A percentile compares a stretch with the other conserved stretches of the same genome.
Evolutionary conservation across 2,329 filamentous ascomycete genomes (phyloP).

Genomic region (Calonectria hawksworthii): DNA sequence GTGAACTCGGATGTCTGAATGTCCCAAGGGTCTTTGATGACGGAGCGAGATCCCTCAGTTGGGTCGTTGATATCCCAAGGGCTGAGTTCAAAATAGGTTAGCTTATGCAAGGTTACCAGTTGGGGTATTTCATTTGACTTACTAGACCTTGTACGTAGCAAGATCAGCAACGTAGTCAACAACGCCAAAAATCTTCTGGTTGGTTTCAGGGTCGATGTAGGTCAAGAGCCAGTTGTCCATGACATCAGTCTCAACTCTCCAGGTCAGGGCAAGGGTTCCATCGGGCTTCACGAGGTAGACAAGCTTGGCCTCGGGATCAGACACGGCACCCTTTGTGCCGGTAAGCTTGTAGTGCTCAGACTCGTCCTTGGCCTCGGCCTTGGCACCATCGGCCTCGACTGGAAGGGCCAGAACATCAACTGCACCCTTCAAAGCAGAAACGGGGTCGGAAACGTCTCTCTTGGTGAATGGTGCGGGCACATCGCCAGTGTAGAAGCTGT

Average conservation of each 20-base stretch:
- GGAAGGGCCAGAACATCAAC: conserved; percentile 51
- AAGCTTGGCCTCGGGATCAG: conserved; percentile 68
- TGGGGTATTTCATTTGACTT: not conserved
- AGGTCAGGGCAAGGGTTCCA: conserved; percentile 63
- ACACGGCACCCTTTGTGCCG: conserved; percentile 62
- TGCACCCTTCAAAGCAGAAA: conserved; percentile 59
- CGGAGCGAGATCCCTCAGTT: conserved; percentile 58
- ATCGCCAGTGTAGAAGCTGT: conserved; percentile 60
- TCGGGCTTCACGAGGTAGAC: conserved; percentile 67
- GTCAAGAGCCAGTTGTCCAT: conserved; percentile 70
- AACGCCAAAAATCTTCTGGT: conserved; percentile 64
- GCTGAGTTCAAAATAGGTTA: conserved; percentile 12
- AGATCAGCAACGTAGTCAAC: conserved; percentile 69
- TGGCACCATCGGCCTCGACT: conserved; percentile 44
- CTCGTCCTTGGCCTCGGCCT: conserved; percentile 44
- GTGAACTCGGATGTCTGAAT: conserved; percentile 62
- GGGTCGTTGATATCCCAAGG: conserved; percentile 70
- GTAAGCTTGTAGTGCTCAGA: conserved; percentile 56
- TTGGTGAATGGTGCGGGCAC: conserved; percentile 57
- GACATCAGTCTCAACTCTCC: conserved; percentile 72
- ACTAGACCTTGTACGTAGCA: conserved; percentile 68
- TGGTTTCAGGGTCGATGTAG: conserved; percentile 66
- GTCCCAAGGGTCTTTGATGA: conserved; percentile 65
- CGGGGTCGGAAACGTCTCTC: conserved; percentile 58
- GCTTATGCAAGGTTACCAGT: not conserved